phyloP scores from a whole-genome alignment of 1,284 basidiomycete species.

The Porodaedalea pini region DNA sequence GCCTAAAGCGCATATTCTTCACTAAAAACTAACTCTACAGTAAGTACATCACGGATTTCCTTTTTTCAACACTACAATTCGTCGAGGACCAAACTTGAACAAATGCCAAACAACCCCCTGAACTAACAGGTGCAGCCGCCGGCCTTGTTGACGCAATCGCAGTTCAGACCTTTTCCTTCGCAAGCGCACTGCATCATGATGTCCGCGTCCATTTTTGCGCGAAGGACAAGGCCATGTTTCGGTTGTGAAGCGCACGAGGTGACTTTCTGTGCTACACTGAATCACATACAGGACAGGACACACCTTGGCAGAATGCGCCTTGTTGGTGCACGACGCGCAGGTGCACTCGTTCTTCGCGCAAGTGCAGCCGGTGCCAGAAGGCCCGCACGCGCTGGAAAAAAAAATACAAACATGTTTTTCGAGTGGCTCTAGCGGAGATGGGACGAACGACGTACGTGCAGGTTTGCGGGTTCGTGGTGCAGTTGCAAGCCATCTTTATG shows the following conservation, averaged over 20 bases:
- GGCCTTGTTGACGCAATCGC: neutral
- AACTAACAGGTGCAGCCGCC: neutral
- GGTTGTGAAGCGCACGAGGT: too few species aligned
- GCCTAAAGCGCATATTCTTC: too few species aligned
- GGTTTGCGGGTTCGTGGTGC: neutral
- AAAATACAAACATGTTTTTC: neutral
- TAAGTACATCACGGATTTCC: too few species aligned
- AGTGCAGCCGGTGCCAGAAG: conserved; percentile 3
- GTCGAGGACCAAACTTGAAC: too few species aligned
- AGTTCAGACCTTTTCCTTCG: neutral
- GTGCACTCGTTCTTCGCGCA: conserved; percentile 13
- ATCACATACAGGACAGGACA: neutral
- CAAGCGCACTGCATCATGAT: neutral
- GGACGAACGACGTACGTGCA: neutral
- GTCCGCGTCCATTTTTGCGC: too few species aligned
- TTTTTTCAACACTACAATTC: too few species aligned
- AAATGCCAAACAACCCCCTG: neutral
- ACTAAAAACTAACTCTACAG: too few species aligned
- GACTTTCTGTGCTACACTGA: too few species aligned
- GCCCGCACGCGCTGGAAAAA: conserved; percentile 4
- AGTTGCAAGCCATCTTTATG: conserved; percentile 9
- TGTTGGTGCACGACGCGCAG: conserved; percentile 7
- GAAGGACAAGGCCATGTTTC: too few species aligned
- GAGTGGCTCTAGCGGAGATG: neutral
- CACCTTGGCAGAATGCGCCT: conserved; percentile 3